Evolutionary conservation across 2,329 filamentous ascomycete species (phyloP), one percentile per base, ranked within the genome.

Genomic region (Pyrenophora graminea): DNA sequence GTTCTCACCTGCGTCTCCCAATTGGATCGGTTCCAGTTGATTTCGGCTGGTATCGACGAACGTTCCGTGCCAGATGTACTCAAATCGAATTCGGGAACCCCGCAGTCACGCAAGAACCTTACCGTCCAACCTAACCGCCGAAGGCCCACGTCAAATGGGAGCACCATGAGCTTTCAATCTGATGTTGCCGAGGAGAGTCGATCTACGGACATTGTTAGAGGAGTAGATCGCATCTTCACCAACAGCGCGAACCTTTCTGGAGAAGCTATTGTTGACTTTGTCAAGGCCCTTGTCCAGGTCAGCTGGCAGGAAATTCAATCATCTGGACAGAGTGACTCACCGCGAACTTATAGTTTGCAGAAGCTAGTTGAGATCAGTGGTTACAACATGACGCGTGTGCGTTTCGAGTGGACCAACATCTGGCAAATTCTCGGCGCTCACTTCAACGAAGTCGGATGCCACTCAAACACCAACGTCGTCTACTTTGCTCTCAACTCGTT

Each of bases 261-360:
- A 52, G 91, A 97, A 61, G 92, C 93, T 3, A 99, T 99, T 66
- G 89, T 97, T 1, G 88, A 96, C 71, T 99, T 99, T 71, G 93
- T 96, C 43, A 86, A 87, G 48, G 92, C 94, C 0, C 77, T 99
- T 51, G 96, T 90, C 6, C 91, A 97, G 70, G 93, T 99, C 59
- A 97, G 93, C 74, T 97, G 94, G 94, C 93, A 97, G 68, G 94
- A 99, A 74, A 99, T 99, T 67, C 93, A 95, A 70, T 96, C 94
- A 3, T 97, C 94, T 0, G 94, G 94, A 0, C 90, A 93, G 49
- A 97, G 93, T 68, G 94, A 99, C 54, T 95, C 91, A 18, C 94
- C 94, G 9, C 86, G 95, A 47, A 99, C 93, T 7, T 99, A 97
- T 80, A 97, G 92, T 76, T 78, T 99, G 55, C 94, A 99, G 70